Conservation (phyloP, 2,329 filamentous ascomycete species). For the Exophiala bonariae region DNA sequence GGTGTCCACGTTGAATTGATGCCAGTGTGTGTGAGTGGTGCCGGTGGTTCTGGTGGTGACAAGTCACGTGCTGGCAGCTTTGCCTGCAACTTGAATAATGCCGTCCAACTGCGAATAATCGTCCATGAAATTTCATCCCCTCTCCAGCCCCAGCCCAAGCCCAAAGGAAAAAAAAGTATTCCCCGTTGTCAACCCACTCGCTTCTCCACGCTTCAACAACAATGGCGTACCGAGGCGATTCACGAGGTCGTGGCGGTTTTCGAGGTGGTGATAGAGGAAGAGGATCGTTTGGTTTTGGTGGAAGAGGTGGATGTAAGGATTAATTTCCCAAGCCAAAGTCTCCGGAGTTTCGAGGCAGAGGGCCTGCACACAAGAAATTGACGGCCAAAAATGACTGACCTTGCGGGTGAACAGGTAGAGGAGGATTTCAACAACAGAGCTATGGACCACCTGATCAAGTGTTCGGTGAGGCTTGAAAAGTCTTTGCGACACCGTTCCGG, state of each 20-base stretch:
- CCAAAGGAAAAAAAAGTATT: slow-evolving; percentile 6
- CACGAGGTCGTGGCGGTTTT: slow-evolving; percentile 51
- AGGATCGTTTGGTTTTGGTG: slow-evolving; percentile 42
- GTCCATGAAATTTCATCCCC: slow-evolving; percentile 18
- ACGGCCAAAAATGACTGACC: slow-evolving; percentile 23
- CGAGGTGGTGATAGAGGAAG: slow-evolving; percentile 55
- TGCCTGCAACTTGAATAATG: too few species aligned
- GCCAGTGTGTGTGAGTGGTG: slow-evolving; percentile 9
- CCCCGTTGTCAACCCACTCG: slow-evolving; percentile 10
- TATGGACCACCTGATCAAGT: slow-evolving; percentile 64
- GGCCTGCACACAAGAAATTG: slow-evolving; percentile 19
- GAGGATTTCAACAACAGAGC: slow-evolving; percentile 61
- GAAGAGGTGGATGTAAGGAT: slow-evolving; percentile 43
- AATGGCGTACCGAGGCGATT: slow-evolving; percentile 66
- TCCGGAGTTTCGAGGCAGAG: slow-evolving; percentile 6
- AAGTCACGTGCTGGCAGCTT: slow-evolving; percentile 15
- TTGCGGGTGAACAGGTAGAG: slow-evolving; percentile 45
- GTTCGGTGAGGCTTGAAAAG: slow-evolving; percentile 46
- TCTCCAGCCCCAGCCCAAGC: too few species aligned
- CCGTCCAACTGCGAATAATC: slow-evolving; percentile 5
- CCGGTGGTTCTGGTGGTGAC: slow-evolving; percentile 1
- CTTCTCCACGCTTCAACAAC: slow-evolving; percentile 29
- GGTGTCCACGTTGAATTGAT: not conserved
- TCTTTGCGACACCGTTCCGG: slow-evolving; percentile 4
- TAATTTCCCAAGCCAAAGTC: slow-evolving; percentile 31